These are phyloP conservation scores for Pleurotus platypus DNA, from an alignment of 768 basidiomycete genomes.

Conservation along the genomic window DNA sequence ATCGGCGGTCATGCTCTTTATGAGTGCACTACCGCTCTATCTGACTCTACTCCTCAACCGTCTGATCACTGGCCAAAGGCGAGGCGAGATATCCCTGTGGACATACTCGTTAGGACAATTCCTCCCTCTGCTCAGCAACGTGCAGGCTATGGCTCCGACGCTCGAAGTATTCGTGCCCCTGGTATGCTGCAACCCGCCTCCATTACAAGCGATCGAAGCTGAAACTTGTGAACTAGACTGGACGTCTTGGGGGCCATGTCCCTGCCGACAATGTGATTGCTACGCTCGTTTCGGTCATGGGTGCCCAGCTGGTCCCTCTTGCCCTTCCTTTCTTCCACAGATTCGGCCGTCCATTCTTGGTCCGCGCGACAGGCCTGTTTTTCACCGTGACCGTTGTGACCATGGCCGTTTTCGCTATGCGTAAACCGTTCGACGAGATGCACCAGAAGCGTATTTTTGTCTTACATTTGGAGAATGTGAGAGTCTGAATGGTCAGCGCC, in stretches of 20 bases:
- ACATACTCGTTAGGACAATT: constrained; percentile 62
- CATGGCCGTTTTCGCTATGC: constrained; percentile 59
- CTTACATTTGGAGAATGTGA: constrained; percentile 82
- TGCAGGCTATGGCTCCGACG: constrained; percentile 55
- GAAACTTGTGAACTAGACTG: constrained; percentile 46
- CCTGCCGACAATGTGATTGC: constrained; percentile 91
- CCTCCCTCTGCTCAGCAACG: constrained; percentile 53
- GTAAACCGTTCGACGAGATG: constrained; percentile 70
- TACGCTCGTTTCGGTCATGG: constrained; percentile 59
- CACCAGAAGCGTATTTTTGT: constrained; percentile 89
- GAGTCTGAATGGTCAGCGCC: constrained; percentile 15
- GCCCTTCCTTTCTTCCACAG: constrained; percentile 72
- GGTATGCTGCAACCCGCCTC: constrained; percentile 35
- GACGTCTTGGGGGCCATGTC: constrained; percentile 76
- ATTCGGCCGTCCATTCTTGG: constrained; percentile 27
- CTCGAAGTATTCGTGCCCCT: constrained; percentile 90
- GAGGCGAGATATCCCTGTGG: constrained; percentile 45
- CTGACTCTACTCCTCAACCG: constrained; percentile 52
- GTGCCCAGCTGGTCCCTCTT: constrained; percentile 57
- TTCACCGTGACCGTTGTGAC: constrained; percentile 41
- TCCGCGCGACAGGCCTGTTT: constrained; percentile 39
- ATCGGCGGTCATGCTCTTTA: constrained; percentile 71
- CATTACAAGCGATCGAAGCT: background rate
- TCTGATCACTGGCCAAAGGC: constrained; percentile 22
- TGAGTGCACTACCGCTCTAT: constrained; percentile 57